Evolutionary conservation across 2,329 filamentous ascomycete species (phyloP).

Genomic region (Pestalotiopsis sp.): DNA sequence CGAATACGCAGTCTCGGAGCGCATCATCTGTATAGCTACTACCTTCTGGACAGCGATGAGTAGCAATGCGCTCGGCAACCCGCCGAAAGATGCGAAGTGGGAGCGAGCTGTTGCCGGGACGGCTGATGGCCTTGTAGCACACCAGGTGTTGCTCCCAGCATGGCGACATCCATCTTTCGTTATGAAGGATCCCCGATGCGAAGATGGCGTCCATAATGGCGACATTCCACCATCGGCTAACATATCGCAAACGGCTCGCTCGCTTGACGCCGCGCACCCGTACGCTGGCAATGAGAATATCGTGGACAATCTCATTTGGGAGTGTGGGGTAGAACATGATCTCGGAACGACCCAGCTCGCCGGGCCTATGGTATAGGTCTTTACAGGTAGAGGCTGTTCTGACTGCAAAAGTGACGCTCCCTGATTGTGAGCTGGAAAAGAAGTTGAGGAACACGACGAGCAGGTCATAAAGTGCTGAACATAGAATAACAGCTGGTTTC

Average conservation of each 20-base stretch:
- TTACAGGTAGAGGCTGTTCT: too few species aligned
- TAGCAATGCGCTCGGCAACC: background rate
- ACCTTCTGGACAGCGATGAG: background rate
- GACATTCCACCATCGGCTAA: background rate
- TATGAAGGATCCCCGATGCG: background rate
- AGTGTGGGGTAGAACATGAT: background rate
- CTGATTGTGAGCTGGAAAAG: too few species aligned
- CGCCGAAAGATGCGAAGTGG: background rate
- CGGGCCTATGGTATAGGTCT: too few species aligned
- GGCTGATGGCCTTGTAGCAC: background rate
- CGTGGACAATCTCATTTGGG: background rate
- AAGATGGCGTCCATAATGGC: constrained; percentile 3
- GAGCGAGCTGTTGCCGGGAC: background rate
- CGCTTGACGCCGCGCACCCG: background rate
- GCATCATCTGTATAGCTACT: background rate
- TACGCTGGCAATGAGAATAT: background rate
- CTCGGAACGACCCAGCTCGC: too few species aligned
- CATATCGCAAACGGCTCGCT: background rate
- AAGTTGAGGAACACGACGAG: too few species aligned
- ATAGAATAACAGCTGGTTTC: too few species aligned
- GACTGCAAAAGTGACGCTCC: too few species aligned
- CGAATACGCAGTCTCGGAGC: too few species aligned
- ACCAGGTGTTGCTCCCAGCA: background rate
- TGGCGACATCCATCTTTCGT: background rate
- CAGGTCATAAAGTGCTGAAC: too few species aligned